Base-by-base conservation (phyloP, 108 stramenopile species). In the Parmales sp. region DNA sequence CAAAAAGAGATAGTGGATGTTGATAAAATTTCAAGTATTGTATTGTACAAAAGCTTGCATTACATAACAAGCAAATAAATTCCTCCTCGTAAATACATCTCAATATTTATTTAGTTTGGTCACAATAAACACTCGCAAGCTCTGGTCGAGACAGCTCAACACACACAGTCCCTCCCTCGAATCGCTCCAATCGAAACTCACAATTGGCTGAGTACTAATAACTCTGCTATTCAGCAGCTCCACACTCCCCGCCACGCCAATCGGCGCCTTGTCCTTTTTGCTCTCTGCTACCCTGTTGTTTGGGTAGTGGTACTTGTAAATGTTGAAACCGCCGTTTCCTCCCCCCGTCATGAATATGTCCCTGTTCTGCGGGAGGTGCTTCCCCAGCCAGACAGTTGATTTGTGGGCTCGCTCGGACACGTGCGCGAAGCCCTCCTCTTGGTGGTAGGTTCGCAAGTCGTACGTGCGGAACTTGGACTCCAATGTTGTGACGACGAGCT, bases 271-370 rank as follows among this genome's bases (percentile, higher is more conserved):
- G 67, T 93, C 92, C 71, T 84, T 66, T 22, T 39, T 65, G 54
- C 88, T 78, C 54, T 85, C 85, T 29, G 60, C 77, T 23, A 64
- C 48, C 22, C 88, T 67, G 20, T 73, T 78, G 31, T 44, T 69
- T 3, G 91, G 91, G 69, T 92, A 89, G 64, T 74, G 63, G 70
- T 92, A 92, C 71, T 85, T 86, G 84, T 92, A 91, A 54, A 91
- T 51, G 70, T 91, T 92, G 65, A 88, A 69, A 8, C 87, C 89
- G 37, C 87, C 92, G 70, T 93, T 91, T 2, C 90, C 92, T 13
- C 92, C 92, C 20, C 82, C 85, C 11, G 90, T 93, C 73, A 84
- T 75, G 69, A 90, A 87, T 2, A 93, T 51, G 65, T 93, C 92
- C 6, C 91, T 64, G 71, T 93, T 93, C 63, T 91, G 90, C 0